These are phyloP conservation scores for Pholiota conissans DNA, from an alignment of 768 basidiomycete species.

Conservation along the genomic window DNA sequence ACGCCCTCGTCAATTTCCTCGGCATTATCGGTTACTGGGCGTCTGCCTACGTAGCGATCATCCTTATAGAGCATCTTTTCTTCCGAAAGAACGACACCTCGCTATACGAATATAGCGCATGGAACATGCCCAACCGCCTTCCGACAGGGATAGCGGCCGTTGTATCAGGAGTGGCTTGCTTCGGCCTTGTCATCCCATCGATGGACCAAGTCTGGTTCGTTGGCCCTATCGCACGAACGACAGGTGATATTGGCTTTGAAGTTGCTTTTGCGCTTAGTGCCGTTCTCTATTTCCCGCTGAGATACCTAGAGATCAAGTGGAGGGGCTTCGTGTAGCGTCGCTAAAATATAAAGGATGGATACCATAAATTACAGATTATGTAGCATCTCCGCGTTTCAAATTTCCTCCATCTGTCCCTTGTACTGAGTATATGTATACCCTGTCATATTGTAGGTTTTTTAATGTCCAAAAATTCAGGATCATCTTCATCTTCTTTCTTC, in stretches of 20 bases:
- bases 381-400: too few species aligned
- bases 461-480: too few species aligned
- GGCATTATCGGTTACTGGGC: conserved; percentile 73
- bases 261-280: conserved; percentile 57
- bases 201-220: conserved; percentile 80
- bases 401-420: too few species aligned
- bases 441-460: too few species aligned
- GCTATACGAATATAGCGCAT: conserved; percentile 53
- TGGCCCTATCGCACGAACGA: conserved; percentile 66
- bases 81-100: conserved; percentile 57
- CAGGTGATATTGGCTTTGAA: conserved; percentile 86
- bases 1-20: conserved; percentile 71
- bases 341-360: too few species aligned
- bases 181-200: conserved; percentile 60
- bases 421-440: too few species aligned
- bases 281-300: conserved; percentile 57
- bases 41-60: conserved; percentile 57
- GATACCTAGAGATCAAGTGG: conserved; percentile 46
- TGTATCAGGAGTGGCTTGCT: conserved; percentile 48
- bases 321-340: conserved; percentile 12
- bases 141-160: conserved; percentile 73
- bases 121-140: conserved; percentile 56
- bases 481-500: too few species aligned
- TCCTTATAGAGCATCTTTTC: conserved; percentile 68
- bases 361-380: too few species aligned